Conservation (phyloP, 2,329 filamentous ascomycete species). For the Hypoxylon sp. region DNA sequence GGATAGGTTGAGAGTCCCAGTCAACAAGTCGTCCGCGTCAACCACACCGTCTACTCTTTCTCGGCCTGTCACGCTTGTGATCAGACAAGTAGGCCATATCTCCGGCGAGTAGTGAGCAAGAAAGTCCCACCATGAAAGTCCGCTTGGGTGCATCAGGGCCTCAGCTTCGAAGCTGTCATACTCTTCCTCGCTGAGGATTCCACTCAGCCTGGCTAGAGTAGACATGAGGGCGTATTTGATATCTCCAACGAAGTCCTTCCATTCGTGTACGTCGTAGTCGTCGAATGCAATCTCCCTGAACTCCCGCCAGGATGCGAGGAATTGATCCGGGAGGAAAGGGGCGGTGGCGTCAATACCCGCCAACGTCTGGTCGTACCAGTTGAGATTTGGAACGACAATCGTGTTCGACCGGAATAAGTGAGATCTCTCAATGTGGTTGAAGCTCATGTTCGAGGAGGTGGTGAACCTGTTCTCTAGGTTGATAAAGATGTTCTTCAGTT, state of each 20-base stretch:
- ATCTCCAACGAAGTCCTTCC: constrained; percentile 8
- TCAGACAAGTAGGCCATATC: constrained; percentile 8
- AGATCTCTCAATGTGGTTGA: background rate
- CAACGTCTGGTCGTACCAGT: background rate
- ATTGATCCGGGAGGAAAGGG: background rate
- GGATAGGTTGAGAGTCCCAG: background rate
- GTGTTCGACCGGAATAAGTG: constrained; percentile 8
- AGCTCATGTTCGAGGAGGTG: background rate
- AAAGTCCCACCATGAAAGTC: constrained; percentile 18
- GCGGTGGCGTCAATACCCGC: background rate
- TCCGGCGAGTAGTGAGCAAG: background rate
- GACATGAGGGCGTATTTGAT: constrained; percentile 10
- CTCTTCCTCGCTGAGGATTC: background rate
- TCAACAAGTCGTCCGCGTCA: background rate
- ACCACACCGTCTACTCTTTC: background rate
- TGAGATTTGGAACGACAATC: constrained; percentile 11
- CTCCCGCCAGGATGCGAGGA: background rate
- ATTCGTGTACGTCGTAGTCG: background rate
- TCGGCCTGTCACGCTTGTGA: background rate
- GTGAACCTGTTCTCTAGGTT: background rate
- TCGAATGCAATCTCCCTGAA: background rate
- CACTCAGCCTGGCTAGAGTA: background rate
- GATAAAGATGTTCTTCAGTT: constrained; percentile 15
- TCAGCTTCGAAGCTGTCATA: constrained; percentile 7
- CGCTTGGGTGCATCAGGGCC: constrained; percentile 17